Conservation (phyloP, 2,329 filamentous ascomycete genomes). For the Pezicula neosporulosa region DNA sequence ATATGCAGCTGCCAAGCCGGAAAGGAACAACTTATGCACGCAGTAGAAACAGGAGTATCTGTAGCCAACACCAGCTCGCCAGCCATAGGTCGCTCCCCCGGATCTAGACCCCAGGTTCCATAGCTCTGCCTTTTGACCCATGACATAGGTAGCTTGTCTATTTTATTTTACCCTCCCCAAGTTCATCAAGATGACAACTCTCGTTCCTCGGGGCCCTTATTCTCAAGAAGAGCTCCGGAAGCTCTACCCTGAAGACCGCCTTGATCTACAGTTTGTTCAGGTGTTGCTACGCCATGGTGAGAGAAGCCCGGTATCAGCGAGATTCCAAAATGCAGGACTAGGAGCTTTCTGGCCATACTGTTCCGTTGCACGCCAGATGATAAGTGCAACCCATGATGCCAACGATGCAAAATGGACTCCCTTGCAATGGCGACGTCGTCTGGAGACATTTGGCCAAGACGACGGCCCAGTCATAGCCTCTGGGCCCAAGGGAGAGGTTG, state of each 20-base stretch:
- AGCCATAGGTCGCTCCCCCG: too few species aligned
- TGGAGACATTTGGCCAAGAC: constrained; percentile 76
- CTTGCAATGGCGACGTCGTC: constrained; percentile 61
- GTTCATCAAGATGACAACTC: constrained; percentile 64
- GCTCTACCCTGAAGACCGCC: constrained; percentile 70
- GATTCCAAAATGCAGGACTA: constrained; percentile 78
- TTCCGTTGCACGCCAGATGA: constrained; percentile 68
- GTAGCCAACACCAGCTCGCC: too few species aligned
- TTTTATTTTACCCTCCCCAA: too few species aligned
- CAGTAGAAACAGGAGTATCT: too few species aligned
- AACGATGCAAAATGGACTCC: constrained; percentile 31
- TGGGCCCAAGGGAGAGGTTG: constrained; percentile 67
- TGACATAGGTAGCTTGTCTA: too few species aligned
- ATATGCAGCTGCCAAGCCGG: too few species aligned
- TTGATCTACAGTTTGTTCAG: constrained; percentile 88
- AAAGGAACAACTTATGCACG: too few species aligned
- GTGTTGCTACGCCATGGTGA: constrained; percentile 77
- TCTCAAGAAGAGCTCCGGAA: constrained; percentile 72
- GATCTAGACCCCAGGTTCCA: too few species aligned
- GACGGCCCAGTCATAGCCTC: constrained; percentile 68
- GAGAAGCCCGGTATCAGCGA: constrained; percentile 81
- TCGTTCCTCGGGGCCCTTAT: constrained; percentile 73
- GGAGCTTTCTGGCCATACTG: constrained; percentile 85
- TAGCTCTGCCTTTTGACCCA: too few species aligned
- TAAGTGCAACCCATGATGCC: constrained; percentile 54